Percentiles rank a stretch among this genome's conserved stretches.
phyloP scores from a whole-genome alignment of 805 yeast genomes.

The Kurtzmaniella cleridarum region DNA sequence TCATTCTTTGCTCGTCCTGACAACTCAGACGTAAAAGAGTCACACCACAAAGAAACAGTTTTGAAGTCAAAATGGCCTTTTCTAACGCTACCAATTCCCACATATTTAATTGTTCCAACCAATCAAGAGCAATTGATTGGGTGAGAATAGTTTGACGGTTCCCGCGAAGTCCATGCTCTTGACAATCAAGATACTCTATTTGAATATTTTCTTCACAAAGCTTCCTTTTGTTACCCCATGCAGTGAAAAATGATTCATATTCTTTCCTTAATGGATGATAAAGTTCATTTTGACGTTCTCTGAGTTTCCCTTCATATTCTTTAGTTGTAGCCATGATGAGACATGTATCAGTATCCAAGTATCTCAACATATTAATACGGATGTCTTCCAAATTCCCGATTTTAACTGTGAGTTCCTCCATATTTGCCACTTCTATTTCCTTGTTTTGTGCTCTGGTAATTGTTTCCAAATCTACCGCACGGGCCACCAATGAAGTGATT shows the following conservation, averaged over 20 bases:
- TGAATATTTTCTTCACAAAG: constrained; percentile 24
- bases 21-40: constrained; percentile 50
- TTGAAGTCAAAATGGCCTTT: constrained; percentile 78
- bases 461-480: constrained; percentile 69
- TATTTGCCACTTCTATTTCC: constrained; percentile 29
- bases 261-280: constrained; percentile 71
- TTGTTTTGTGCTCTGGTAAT: constrained; percentile 14
- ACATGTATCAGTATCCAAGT: constrained; percentile 91
- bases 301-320: constrained; percentile 79
- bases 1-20: constrained; percentile 13
- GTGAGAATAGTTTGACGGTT: constrained; percentile 63
- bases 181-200: constrained; percentile 70
- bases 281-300: constrained; percentile 71
- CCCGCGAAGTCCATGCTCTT: constrained; percentile 74
- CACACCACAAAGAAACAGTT: constrained; percentile 81
- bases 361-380: constrained; percentile 60
- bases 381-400: constrained; percentile 58
- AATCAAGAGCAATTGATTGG: constrained; percentile 55
- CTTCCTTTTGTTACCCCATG: constrained; percentile 24
- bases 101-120: constrained; percentile 55
- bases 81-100: constrained; percentile 89
- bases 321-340: constrained; percentile 73
- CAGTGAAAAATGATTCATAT: constrained; percentile 55
- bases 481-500: constrained; percentile 77
- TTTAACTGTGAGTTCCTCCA: constrained; percentile 48